phyloP scores from a whole-genome alignment of 345 rosid species.

The Gossypium longicalyx region DNA sequence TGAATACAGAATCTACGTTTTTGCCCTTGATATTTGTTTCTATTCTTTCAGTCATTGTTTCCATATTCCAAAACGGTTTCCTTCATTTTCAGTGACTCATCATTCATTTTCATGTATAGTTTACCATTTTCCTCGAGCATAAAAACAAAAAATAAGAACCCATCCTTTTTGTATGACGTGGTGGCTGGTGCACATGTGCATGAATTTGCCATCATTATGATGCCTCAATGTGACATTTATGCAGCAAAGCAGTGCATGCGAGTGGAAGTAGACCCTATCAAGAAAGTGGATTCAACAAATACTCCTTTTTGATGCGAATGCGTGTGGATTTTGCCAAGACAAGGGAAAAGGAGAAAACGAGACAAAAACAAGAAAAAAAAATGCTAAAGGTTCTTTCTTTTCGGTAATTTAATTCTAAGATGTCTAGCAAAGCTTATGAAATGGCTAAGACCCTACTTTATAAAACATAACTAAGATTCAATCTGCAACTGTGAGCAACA shows the following conservation, averaged over 20 bases:
- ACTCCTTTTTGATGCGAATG: not conserved
- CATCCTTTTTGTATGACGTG: not conserved
- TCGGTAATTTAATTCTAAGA: not conserved
- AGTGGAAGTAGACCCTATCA: not conserved
- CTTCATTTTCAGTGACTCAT: slow-evolving; percentile 1
- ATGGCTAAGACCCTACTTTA: not conserved
- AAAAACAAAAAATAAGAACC: not conserved
- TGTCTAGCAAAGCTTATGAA: not conserved
- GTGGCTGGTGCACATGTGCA: slow-evolving; percentile 5
- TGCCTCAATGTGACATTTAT: not conserved
- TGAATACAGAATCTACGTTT: not conserved
- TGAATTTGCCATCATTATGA: slow-evolving; percentile 9
- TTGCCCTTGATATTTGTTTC: not conserved
- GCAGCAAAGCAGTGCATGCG: slow-evolving; percentile 23
- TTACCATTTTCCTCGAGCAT: not conserved
- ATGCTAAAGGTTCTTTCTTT: not conserved
- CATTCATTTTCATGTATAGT: not conserved
- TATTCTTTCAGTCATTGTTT: not conserved
- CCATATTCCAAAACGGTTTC: not conserved
- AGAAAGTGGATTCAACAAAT: slow-evolving; percentile 11
- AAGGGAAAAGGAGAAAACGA: not conserved
- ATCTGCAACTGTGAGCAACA: no score
- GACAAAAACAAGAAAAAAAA: not conserved
- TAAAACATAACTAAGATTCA: no score
- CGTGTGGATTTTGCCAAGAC: not conserved